Percentiles rank a stretch among this genome's conserved stretches.
phyloP scores from a whole-genome alignment of 345 rosid species.

The Arabis alpina region DNA sequence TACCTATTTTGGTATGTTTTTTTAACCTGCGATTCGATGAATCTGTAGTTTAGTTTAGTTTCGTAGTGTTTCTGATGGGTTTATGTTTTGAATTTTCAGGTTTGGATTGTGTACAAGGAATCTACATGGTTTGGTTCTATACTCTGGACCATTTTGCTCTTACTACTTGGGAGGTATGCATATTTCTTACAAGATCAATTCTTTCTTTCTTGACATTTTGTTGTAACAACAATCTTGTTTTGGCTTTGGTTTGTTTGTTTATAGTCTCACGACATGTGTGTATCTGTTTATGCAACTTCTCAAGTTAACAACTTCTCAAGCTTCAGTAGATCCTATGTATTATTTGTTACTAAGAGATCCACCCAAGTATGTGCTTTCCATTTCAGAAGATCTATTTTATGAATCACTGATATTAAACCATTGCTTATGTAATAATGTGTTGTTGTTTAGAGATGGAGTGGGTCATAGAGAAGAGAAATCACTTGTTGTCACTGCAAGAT shows the following conservation, averaged over 20 bases:
- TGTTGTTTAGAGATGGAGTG: conserved; percentile 49
- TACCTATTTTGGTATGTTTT: conserved; percentile 60
- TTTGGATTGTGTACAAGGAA: conserved; percentile 82
- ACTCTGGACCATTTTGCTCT: conserved; percentile 66
- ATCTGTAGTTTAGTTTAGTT: not conserved
- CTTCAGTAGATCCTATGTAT: conserved; percentile 69
- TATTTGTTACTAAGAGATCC: conserved; percentile 58
- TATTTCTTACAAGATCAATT: not conserved
- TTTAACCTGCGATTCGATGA: not conserved
- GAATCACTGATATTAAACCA: not conserved
- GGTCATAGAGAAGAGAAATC: conserved; percentile 53
- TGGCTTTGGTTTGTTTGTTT: not conserved
- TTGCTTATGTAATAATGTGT: not conserved
- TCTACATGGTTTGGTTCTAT: conserved; percentile 47
- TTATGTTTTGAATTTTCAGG: conserved; percentile 44
- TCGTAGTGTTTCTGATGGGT: not conserved
- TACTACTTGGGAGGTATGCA: conserved; percentile 68
- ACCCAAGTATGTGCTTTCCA: conserved; percentile 51
- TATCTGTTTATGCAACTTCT: conserved; percentile 72
- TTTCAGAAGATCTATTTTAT: not conserved
- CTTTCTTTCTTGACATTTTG: not conserved
- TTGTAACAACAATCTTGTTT: conserved; percentile 4
- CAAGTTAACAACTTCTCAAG: conserved; percentile 70
- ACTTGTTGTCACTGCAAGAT: conserved; percentile 59
- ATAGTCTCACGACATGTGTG: conserved; percentile 61